Conservation (phyloP, 202 grass and related monocot genomes). For the Panicum hallii region DNA sequence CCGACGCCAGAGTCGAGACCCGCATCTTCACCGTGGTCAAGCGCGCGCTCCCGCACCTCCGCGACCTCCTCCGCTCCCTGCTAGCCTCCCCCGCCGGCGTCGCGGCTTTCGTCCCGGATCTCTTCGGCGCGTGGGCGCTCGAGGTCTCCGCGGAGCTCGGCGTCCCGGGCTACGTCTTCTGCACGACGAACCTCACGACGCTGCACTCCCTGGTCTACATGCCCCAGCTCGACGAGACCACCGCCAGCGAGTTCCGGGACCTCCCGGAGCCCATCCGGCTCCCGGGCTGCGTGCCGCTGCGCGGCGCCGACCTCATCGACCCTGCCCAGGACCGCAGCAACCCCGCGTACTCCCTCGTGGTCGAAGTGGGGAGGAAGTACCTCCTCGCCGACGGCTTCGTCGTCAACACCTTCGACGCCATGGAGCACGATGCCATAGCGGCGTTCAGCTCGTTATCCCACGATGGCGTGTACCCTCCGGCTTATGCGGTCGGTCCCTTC, state of each 20-base stretch:
- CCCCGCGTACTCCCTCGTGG: neutral
- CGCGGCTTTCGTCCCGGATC: slow-evolving; percentile 55
- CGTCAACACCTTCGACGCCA: slow-evolving; percentile 61
- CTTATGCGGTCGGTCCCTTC: slow-evolving; percentile 60
- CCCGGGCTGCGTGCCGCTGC: slow-evolving; percentile 56
- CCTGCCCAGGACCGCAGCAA: slow-evolving; percentile 32
- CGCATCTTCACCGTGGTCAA: slow-evolving; percentile 17
- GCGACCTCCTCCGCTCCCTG: slow-evolving; percentile 38
- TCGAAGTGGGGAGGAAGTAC: neutral
- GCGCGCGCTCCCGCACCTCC: slow-evolving; percentile 37
- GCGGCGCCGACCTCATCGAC: slow-evolving; percentile 38
- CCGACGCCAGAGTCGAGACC: slow-evolving; percentile 25
- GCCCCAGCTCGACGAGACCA: slow-evolving; percentile 41
- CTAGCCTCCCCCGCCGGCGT: neutral
- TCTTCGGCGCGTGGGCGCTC: slow-evolving; percentile 43
- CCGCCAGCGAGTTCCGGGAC: slow-evolving; percentile 45
- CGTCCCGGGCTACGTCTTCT: slow-evolving; percentile 52
- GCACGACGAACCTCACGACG: slow-evolving; percentile 27
- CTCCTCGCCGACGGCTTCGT: slow-evolving; percentile 49
- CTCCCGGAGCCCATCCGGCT: slow-evolving; percentile 54
- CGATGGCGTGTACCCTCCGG: slow-evolving; percentile 43
- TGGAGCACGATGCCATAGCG: slow-evolving; percentile 47
- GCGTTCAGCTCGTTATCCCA: slow-evolving; percentile 34
- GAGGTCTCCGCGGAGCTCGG: slow-evolving; percentile 37
- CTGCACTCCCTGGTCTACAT: slow-evolving; percentile 26